Evolutionary conservation across 2,329 filamentous ascomycete species (phyloP), one percentile per base, ranked within the genome.

Genomic region (Scedosporium aurantiacum): DNA sequence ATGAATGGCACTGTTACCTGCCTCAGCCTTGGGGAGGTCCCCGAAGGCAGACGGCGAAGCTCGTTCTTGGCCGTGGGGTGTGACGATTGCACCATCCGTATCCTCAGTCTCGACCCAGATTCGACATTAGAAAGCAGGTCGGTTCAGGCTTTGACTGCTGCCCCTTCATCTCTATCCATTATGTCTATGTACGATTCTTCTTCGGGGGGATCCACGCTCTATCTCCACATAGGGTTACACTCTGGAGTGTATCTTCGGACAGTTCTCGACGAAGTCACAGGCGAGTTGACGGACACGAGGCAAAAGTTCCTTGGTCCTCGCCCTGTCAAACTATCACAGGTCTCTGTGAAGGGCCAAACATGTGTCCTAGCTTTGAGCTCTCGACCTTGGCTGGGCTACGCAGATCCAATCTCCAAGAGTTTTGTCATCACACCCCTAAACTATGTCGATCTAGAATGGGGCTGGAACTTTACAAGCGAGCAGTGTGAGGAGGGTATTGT

Each of bases 221-320:
- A 96, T 70, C 83, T 99, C 4, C 94, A 99, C 69, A 97, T 99
- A 63, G 95, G 94, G 61, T 82, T 99, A 1, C 88, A 94, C 70
- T 97, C 92, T 32, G 94, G 95, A 61, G 91, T 99, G 10, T 99
- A 99, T 71, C 84, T 99, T 25, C 86, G 95, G 54, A 97, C 94
- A 0, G 90, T 97, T 5, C 78, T 99, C 16, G 94, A 99, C 68
- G 95, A 97, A 70, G 84, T 96, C 47, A 97, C 92, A 2, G 95
- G 95, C 63, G 94, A 99, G 71, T 80, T 99, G 41, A 95, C 92
- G 1, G 93, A 99, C 70, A 97, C 93, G 0, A 83, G 94, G 55
- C 94, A 94, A 63, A 91, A 95, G 62, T 99, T 99, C 74, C 79
- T 99, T 7, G 95, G 95, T 0, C 89, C 92, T 0, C 94, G 94